phyloP scores from a whole-genome alignment of 805 yeast genomes.

The Starmera pachycereana region DNA sequence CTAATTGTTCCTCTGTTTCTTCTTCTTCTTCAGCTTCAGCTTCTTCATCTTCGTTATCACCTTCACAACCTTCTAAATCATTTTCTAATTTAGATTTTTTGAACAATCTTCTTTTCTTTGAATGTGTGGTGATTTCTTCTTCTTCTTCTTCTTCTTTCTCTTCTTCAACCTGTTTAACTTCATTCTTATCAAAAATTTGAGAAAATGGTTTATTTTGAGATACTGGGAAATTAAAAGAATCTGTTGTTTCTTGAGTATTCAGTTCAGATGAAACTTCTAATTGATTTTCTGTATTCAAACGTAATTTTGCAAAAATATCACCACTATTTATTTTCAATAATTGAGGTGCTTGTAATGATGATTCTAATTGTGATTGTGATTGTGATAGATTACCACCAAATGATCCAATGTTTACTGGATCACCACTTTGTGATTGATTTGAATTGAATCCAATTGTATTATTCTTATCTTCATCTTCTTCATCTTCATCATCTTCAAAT shows the following conservation, averaged over 20 bases:
- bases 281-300: no score
- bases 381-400: constrained; percentile 17
- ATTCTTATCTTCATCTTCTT: background rate
- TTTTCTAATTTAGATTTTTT: constrained; percentile 8
- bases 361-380: background rate
- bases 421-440: background rate
- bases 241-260: no score
- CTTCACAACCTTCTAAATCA: constrained; percentile 8
- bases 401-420: constrained; percentile 11
- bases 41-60: constrained; percentile 9
- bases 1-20: constrained; percentile 12
- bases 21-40: constrained; percentile 16
- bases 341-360: no score
- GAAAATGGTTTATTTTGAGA: no score
- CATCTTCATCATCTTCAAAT: constrained; percentile 2
- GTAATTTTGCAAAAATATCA: no score
- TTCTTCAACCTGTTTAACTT: background rate
- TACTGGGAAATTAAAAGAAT: no score
- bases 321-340: no score
- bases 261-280: no score
- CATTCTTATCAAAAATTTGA: no score
- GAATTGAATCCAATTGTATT: background rate
- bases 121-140: constrained; percentile 7
- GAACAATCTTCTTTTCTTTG: constrained; percentile 3
- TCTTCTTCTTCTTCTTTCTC: constrained; percentile 13